A percentile compares a stretch with the other conserved stretches of the same genome.
These are phyloP conservation scores for Dalbergia cochinchinensis DNA, from an alignment of 306 rosid species.

Conservation along the genomic window DNA sequence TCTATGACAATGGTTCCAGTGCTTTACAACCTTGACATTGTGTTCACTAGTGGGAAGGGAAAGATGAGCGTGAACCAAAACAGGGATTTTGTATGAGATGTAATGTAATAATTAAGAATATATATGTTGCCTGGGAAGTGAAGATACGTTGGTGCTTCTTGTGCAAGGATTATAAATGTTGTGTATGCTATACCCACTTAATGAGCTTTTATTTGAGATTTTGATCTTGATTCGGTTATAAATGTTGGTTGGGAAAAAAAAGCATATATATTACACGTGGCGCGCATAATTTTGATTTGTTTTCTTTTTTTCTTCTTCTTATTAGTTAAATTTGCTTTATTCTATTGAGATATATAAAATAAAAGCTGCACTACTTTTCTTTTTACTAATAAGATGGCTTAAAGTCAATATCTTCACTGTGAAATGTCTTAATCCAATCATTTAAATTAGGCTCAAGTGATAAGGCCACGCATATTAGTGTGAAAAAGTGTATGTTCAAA, in stretches of 20 bases:
- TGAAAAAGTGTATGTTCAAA: background rate
- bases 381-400: background rate
- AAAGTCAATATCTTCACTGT: background rate
- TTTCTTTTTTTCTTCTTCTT: too few species aligned
- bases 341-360: background rate
- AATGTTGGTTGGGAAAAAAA: background rate
- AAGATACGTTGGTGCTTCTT: background rate
- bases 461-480: background rate
- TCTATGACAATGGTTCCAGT: constrained; percentile 75
- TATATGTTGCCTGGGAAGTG: background rate
- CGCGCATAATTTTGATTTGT: background rate
- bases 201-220: background rate
- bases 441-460: background rate
- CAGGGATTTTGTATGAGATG: constrained; percentile 46
- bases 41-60: constrained; percentile 45
- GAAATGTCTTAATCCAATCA: background rate
- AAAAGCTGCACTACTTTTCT: background rate
- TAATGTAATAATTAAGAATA: background rate
- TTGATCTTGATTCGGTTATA: background rate
- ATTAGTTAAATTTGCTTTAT: background rate
- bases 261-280: background rate
- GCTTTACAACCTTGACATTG: constrained; percentile 85
- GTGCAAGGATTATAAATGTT: background rate
- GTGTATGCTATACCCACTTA: background rate
- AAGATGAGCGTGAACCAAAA: constrained; percentile 41